Percentiles rank a stretch among this genome's conserved stretches.
Evolutionary conservation across 2,329 filamentous ascomycete genomes (phyloP).

Genomic region (Curvularia hawaiiensis): DNA sequence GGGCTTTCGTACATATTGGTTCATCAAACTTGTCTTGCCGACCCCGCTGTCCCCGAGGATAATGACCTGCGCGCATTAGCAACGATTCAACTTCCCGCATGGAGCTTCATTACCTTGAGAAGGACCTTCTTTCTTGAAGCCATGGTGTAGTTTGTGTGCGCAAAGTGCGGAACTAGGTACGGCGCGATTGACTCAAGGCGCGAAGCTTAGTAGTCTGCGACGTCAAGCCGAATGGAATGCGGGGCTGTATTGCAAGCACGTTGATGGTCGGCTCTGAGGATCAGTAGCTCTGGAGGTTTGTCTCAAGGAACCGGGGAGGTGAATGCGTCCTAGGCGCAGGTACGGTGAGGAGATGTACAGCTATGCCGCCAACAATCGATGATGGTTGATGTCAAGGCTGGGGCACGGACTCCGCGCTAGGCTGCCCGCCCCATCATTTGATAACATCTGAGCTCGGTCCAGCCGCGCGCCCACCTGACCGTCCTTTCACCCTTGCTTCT

Average conservation of each 20-base stretch:
- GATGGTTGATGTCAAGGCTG: conserved; percentile 15
- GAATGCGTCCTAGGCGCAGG: conserved; percentile 5
- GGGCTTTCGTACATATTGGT: conserved; percentile 88
- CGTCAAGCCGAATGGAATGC: conserved; percentile 7
- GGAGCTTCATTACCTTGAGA: conserved; percentile 69
- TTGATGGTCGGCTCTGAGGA: not conserved
- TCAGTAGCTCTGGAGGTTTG: not conserved
- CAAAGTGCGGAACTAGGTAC: conserved; percentile 9
- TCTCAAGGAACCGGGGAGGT: not conserved
- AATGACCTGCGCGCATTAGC: conserved; percentile 72
- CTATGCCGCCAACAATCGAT: conserved; percentile 13
- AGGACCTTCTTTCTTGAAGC: conserved; percentile 76
- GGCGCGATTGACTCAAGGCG: conserved; percentile 10
- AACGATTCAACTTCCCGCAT: not conserved
- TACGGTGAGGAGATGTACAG: conserved; percentile 13
- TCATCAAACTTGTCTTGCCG: conserved; percentile 99
- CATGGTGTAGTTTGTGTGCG: conserved; percentile 29
- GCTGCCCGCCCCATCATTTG: conserved; percentile 8
- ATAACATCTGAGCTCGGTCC: conserved; percentile 6
- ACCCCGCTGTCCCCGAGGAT: conserved; percentile 99
- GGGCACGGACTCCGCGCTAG: conserved; percentile 11
- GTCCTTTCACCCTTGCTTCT: conserved; percentile 6
- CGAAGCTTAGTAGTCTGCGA: conserved; percentile 12
- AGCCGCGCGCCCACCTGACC: conserved; percentile 11
- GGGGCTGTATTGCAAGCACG: conserved; percentile 1